Evolutionary conservation across 495 filamentous ascomycete species (phyloP).

Genomic region (Daldinia decipiens): DNA sequence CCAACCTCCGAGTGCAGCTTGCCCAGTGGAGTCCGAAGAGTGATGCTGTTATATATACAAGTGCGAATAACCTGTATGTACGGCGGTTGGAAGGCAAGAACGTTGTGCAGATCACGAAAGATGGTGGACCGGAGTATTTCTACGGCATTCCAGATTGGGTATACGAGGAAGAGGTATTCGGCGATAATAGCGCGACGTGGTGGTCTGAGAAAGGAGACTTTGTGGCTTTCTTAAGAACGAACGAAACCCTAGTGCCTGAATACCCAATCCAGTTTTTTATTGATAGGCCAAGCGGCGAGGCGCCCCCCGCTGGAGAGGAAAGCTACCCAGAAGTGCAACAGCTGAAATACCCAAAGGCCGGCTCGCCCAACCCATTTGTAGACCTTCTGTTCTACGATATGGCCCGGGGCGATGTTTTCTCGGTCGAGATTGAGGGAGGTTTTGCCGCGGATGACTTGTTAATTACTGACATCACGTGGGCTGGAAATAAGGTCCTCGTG

Average conservation of each 20-base stretch:
- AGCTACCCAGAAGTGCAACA: slow-evolving; percentile 88
- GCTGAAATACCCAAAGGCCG: slow-evolving; percentile 98
- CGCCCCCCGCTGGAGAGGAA: slow-evolving; percentile 78
- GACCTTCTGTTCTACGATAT: slow-evolving; percentile 90
- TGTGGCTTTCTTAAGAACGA: slow-evolving; percentile 89
- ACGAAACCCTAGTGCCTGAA: slow-evolving; percentile 90
- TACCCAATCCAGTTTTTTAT: slow-evolving; percentile 96
- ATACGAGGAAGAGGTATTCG: slow-evolving; percentile 95
- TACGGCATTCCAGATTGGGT: slow-evolving; percentile 99
- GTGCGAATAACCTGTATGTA: slow-evolving; percentile 87
- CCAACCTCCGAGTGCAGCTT: slow-evolving; percentile 77
- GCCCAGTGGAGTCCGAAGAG: slow-evolving; percentile 91
- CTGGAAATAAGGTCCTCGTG: slow-evolving; percentile 81
- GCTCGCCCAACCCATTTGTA: slow-evolving; percentile 91
- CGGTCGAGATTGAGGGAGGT: slow-evolving; percentile 77
- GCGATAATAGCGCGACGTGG: slow-evolving; percentile 86
- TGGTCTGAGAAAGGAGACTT: slow-evolving; percentile 90
- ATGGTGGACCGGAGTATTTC: slow-evolving; percentile 87
- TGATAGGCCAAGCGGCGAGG: slow-evolving; percentile 81
- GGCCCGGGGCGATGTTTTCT: slow-evolving; percentile 79
- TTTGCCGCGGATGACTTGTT: slow-evolving; percentile 84
- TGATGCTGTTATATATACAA: slow-evolving; percentile 84
- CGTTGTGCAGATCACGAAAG: slow-evolving; percentile 80
- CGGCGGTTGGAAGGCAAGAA: slow-evolving; percentile 67
- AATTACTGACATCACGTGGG: slow-evolving; percentile 95